These are phyloP conservation scores for Neopestalotiopsis rosae DNA, from an alignment of 2,329 filamentous ascomycete species.

Conservation along the genomic window DNA sequence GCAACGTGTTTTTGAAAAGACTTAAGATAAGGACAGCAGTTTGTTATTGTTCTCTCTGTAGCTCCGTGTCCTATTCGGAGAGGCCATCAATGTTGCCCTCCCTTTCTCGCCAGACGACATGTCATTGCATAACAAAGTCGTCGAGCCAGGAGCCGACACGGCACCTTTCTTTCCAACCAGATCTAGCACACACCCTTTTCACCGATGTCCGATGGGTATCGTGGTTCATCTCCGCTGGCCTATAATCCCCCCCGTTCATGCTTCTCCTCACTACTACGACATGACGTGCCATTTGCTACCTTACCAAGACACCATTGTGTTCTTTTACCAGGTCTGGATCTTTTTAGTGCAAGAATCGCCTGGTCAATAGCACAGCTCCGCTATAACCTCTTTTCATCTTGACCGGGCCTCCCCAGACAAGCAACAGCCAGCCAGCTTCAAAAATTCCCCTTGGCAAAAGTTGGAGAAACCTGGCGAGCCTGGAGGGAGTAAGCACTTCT, in stretches of 20 bases:
- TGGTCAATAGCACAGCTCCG: neutral
- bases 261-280: neutral
- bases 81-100: too few relatives aligned
- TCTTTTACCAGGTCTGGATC: neutral
- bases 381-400: neutral
- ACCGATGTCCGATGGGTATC: neutral
- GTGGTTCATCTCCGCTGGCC: neutral
- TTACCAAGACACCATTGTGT: neutral
- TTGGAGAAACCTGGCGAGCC: neutral
- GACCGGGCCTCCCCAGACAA: neutral
- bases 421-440: neutral
- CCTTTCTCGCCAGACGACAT: too few relatives aligned
- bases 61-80: too few relatives aligned
- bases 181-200: neutral
- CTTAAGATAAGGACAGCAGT: too few relatives aligned
- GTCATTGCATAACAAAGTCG: too few relatives aligned
- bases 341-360: neutral
- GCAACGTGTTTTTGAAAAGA: too few relatives aligned
- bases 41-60: too few relatives aligned
- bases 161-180: too few relatives aligned
- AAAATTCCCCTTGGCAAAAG: neutral
- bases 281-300: conserved; percentile 1
- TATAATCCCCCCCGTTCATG: neutral
- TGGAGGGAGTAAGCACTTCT: neutral
- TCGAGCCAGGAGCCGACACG: too few relatives aligned